These are phyloP conservation scores for Cyclostephanos tholiformis DNA, from an alignment of 108 stramenopile genomes.

Conservation along the genomic window DNA sequence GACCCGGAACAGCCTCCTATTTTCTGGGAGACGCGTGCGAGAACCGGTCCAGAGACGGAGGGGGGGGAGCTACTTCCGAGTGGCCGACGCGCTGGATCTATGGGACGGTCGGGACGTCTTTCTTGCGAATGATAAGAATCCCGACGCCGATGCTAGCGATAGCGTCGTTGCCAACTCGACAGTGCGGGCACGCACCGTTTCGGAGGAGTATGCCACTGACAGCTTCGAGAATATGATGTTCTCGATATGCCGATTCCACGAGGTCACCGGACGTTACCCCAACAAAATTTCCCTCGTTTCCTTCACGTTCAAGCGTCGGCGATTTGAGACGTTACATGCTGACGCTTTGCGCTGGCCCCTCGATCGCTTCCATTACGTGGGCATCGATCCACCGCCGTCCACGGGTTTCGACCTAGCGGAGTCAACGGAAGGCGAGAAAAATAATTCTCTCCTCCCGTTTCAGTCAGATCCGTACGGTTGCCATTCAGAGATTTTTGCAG, in stretches of 20 bases:
- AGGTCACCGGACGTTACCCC: constrained; percentile 93
- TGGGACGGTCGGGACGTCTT: constrained; percentile 65
- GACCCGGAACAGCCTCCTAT: constrained; percentile 84
- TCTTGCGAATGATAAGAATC: background rate
- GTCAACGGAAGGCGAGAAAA: constrained; percentile 67
- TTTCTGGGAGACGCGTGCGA: constrained; percentile 90
- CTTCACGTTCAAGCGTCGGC: constrained; percentile 90
- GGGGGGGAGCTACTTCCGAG: constrained; percentile 82
- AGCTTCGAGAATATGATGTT: constrained; percentile 97
- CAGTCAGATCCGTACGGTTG: constrained; percentile 95
- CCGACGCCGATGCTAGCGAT: background rate
- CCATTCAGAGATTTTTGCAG: constrained; percentile 65
- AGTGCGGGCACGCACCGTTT: constrained; percentile 76
- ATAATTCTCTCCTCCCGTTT: constrained; percentile 84
- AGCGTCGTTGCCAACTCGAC: no score
- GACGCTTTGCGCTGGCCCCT: constrained; percentile 86
- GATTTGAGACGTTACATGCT: constrained; percentile 88
- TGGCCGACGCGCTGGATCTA: constrained; percentile 79
- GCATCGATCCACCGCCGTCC: constrained; percentile 82
- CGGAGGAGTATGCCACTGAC: constrained; percentile 96
- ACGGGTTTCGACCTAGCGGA: constrained; percentile 78
- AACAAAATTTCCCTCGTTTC: constrained; percentile 88
- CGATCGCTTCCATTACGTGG: constrained; percentile 77
- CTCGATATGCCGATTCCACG: constrained; percentile 94
- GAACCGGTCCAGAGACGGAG: constrained; percentile 88